Conservation (phyloP, 495 filamentous ascomycete species). For the Aspergillus bridgeri region DNA sequence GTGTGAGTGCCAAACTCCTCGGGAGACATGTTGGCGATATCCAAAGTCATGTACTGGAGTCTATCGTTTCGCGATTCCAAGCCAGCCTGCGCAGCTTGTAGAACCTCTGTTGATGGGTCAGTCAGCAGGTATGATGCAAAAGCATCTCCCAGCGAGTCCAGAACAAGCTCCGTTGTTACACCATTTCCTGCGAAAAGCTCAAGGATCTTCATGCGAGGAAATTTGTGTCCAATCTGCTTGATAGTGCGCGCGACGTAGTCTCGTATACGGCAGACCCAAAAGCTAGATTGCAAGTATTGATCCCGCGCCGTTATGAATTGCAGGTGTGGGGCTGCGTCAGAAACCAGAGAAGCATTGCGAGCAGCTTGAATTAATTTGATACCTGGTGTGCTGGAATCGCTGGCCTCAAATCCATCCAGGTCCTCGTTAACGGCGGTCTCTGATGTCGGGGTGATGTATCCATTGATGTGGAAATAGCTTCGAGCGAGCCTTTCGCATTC, state of each 20-base stretch:
- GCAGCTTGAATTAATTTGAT: background rate
- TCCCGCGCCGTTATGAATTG: background rate
- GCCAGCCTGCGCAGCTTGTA: background rate
- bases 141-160: background rate
- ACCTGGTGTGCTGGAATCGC: background rate
- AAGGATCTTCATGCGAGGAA: background rate
- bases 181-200: background rate
- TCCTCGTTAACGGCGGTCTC: background rate
- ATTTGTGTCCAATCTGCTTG: slow-evolving; percentile 8
- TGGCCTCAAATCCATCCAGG: background rate
- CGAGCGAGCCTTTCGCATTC: background rate
- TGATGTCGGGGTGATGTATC: background rate
- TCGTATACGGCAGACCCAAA: background rate
- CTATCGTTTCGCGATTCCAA: slow-evolving; percentile 5
- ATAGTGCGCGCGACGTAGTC: slow-evolving; percentile 17
- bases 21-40: slow-evolving; percentile 30
- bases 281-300: background rate
- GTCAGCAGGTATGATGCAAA: background rate
- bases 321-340: background rate
- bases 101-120: background rate
- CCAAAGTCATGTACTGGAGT: slow-evolving; percentile 40
- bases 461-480: background rate
- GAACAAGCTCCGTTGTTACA: background rate
- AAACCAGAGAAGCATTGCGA: background rate
- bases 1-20: slow-evolving; percentile 32